A percentile compares a stretch with the other conserved stretches of the same genome.
Evolutionary conservation across 139 green algal species (phyloP).

Genomic region (Haematococcus lacustris): DNA sequence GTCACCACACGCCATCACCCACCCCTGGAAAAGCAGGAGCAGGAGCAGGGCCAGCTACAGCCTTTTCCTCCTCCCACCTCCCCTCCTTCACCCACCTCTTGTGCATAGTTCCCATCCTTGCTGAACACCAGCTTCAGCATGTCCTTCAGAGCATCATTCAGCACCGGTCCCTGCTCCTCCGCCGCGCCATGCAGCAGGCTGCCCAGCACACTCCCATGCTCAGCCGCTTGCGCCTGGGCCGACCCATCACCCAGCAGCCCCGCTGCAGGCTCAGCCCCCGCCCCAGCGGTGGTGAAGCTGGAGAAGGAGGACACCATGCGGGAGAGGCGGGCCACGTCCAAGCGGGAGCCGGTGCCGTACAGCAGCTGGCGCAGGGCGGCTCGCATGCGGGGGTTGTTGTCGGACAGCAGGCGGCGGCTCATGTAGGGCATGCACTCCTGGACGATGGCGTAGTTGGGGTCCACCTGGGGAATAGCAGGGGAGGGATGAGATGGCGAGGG

Average conservation of each 20-base stretch:
- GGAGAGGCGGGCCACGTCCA: conserved; percentile 55
- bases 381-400: conserved; percentile 72
- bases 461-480: too few species aligned
- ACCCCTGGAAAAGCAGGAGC: too few species aligned
- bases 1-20: too few species aligned
- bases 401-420: conserved; percentile 69
- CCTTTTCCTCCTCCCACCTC: too few species aligned
- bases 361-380: conserved; percentile 66
- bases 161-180: conserved; percentile 18
- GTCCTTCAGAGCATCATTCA: conserved; percentile 52
- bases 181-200: too few species aligned
- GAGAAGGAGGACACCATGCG: conserved; percentile 36
- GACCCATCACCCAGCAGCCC: background rate
- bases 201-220: conserved; percentile 2
- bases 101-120: conserved; percentile 53
- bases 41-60: too few species aligned
- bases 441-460: conserved; percentile 67
- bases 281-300: conserved; percentile 36
- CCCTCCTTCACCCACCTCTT: too few species aligned
- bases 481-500: too few species aligned
- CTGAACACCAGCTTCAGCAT: conserved; percentile 61
- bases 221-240: background rate
- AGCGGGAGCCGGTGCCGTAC: conserved; percentile 60
- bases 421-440: conserved; percentile 94
- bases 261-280: background rate